A percentile compares a stretch with the other conserved stretches of the same genome.
Conservation (phyloP, 1,284 basidiomycete genomes). For the Pulveroboletus sp. region DNA sequence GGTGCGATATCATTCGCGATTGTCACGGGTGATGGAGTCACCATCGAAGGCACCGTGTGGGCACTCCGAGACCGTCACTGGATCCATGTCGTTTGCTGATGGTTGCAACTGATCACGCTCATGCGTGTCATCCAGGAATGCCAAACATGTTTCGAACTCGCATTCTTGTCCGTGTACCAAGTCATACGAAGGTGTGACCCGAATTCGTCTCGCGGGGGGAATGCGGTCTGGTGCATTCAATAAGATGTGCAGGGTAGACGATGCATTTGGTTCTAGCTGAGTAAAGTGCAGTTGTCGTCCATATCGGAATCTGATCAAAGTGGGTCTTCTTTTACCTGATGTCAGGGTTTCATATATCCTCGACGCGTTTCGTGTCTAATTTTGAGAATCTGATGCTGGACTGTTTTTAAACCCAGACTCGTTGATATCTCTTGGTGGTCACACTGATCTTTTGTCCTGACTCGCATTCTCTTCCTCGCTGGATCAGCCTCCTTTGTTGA, state of each 20-base stretch:
- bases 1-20: too few species aligned
- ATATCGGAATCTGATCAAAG: background rate
- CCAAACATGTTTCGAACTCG: background rate
- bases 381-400: too few species aligned
- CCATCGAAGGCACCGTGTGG: background rate
- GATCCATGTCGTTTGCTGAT: background rate
- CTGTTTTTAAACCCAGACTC: too few species aligned
- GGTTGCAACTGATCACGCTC: background rate
- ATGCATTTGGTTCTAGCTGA: background rate
- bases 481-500: background rate
- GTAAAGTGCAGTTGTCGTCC: conserved; percentile 1
- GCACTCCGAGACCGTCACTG: background rate
- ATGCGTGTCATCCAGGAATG: conserved; percentile 1
- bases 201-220: background rate
- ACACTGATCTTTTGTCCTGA: background rate
- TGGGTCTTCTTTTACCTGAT: background rate
- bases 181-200: background rate
- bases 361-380: too few species aligned
- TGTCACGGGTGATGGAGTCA: background rate
- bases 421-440: too few species aligned
- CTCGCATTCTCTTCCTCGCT: background rate
- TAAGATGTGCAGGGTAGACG: background rate
- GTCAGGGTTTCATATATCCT: background rate
- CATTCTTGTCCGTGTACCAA: background rate
- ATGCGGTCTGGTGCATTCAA: background rate